phyloP scores from a whole-genome alignment of 148 eudicot genomes.

The Cornus controversa region DNA sequence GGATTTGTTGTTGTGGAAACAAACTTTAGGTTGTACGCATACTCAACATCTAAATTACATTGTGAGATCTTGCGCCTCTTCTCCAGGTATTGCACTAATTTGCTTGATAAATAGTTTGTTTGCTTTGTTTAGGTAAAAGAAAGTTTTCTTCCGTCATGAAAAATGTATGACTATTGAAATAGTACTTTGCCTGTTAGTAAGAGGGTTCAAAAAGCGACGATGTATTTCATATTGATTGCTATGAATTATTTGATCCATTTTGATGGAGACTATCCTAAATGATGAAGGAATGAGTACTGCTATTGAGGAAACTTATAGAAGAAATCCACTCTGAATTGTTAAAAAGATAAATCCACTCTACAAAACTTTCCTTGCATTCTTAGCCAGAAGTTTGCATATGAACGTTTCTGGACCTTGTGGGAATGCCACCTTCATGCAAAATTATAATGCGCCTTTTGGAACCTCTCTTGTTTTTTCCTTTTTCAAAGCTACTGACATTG shows the following conservation, averaged over 20 bases:
- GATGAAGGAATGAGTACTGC: not conserved
- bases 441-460: not conserved
- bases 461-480: not conserved
- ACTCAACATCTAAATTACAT: constrained; percentile 85
- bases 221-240: not conserved
- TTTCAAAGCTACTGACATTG: not conserved
- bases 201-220: not conserved
- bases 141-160: not conserved
- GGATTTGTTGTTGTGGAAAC: constrained; percentile 97
- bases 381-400: not conserved
- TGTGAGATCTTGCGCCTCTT: constrained; percentile 93
- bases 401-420: not conserved
- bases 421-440: not conserved
- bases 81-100: constrained; percentile 59
- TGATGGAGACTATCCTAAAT: not conserved
- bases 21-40: constrained; percentile 90
- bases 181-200: not conserved
- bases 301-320: not conserved
- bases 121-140: not conserved
- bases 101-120: constrained; percentile 7
- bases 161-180: not conserved
- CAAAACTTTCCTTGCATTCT: not conserved
- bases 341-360: not conserved
- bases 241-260: not conserved
- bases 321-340: not conserved